Base-by-base conservation (phyloP, 129 eudicot species). In the Arctium minus region DNA sequence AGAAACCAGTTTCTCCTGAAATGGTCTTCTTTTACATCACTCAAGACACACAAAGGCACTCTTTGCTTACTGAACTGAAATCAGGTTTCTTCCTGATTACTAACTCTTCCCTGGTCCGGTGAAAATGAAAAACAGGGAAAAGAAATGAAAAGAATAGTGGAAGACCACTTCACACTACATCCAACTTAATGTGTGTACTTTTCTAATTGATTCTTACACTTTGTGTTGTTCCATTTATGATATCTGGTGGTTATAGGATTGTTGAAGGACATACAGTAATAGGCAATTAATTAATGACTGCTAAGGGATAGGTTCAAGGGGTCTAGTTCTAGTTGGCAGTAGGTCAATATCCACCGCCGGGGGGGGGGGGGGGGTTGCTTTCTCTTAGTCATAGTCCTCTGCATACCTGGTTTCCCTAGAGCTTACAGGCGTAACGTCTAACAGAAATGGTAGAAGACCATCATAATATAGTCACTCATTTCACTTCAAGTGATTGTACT, bases 11-110 rank as follows among this genome's bases (percentile, higher is more conserved):
- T 64, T 86, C 97, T 80, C 91, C 97, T 79, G 98, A 94, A 82
- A 86, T 75, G 88, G 94, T 88, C 88, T 75, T 94, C 81, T 94
- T 94, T 84, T 94, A 91, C 77, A 91, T 94, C 48, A 94, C 98
- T 18, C 98, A 91, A 87, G 97, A 91, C 83, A 94, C 98, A 46
- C 98, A 91, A 86, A 84, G 92, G 72, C 98, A 94, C 75, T 48
- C 88, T 38, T 86, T 94, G 88, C 97, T 94, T 87, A 88, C 90
- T 75, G 89, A 91, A 85, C 86, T 94, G 76, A 94, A 90, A 88
- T 90, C 97, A 90, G 97, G 98, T 91, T 81, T 18, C 73, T 79
- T 76, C 75, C 80, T 56, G 50, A 11, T 75, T 73, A 68, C 81
- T 77, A 77, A 18, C 80, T 72, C 62, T 33, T 40, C 83, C 42